A percentile compares a stretch with the other conserved stretches of the same genome.
These are phyloP conservation scores for Ephemerocybe angulata DNA, from an alignment of 768 basidiomycete species.

Conservation along the genomic window DNA sequence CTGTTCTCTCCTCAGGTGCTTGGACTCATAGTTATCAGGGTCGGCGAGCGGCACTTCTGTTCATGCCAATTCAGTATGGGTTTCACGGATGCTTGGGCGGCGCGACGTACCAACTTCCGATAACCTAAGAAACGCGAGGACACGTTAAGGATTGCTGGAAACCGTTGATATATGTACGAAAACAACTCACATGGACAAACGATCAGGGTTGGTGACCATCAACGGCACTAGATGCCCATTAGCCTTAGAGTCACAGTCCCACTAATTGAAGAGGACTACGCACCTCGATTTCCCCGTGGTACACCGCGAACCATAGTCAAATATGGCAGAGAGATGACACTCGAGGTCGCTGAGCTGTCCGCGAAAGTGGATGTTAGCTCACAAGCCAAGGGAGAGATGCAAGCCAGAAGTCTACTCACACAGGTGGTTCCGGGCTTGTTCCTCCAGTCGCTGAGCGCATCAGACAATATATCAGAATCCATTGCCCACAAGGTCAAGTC, in stretches of 20 bases:
- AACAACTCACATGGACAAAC: constrained; percentile 32
- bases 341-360: constrained; percentile 39
- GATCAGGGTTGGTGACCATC: constrained; percentile 40
- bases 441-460: constrained; percentile 1
- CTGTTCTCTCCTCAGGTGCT: too few species aligned
- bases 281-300: constrained; percentile 44
- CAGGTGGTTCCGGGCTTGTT: constrained; percentile 23
- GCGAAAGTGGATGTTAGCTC: background rate
- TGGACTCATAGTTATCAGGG: too few species aligned
- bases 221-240: constrained; percentile 30
- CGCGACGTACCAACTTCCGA: constrained; percentile 13
- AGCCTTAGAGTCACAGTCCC: constrained; percentile 1
- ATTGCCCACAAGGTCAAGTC: constrained; percentile 1
- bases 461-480: background rate
- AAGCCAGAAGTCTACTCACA: constrained; percentile 16
- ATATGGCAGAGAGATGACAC: constrained; percentile 48
- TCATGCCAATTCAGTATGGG: background rate
- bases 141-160: constrained; percentile 5
- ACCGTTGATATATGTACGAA: background rate
- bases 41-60: too few species aligned
- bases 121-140: constrained; percentile 7
- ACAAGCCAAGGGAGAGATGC: background rate
- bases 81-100: background rate
- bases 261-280: constrained; percentile 15
- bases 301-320: constrained; percentile 45